Percentiles rank a stretch among this genome's conserved stretches.
phyloP scores from a whole-genome alignment of 2,329 filamentous ascomycete species.

The Aureobasidium sp. region DNA sequence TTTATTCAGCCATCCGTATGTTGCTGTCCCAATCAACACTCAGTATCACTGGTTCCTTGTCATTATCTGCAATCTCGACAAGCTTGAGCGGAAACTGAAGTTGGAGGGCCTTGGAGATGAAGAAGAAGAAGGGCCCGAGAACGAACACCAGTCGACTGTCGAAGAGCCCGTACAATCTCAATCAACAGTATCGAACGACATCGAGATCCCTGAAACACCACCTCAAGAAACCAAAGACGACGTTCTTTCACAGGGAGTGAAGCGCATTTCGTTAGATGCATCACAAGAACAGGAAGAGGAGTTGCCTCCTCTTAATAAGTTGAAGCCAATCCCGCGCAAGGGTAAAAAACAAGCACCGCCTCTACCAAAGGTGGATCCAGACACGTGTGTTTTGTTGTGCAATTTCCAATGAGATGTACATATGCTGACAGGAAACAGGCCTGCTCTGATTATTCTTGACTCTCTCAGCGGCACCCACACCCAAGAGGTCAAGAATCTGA shows the following conservation, averaged over 20 bases:
- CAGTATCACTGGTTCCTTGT: constrained; percentile 83
- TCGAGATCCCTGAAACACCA: constrained; percentile 1
- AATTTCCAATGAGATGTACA: too few relatives aligned
- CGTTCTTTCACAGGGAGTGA: background rate
- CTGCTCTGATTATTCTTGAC: constrained; percentile 78
- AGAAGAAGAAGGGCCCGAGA: background rate
- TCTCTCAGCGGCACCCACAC: constrained; percentile 63
- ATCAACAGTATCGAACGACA: background rate
- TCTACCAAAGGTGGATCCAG: constrained; percentile 24
- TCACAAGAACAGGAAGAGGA: background rate
- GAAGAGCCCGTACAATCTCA: background rate
- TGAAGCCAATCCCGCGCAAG: constrained; percentile 5
- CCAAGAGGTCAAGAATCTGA: constrained; percentile 58
- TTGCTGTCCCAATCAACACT: constrained; percentile 89
- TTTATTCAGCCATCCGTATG: constrained; percentile 76
- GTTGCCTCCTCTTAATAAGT: background rate
- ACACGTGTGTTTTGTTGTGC: constrained; percentile 16
- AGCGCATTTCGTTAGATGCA: constrained; percentile 2
- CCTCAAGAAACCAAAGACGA: background rate
- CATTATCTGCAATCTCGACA: constrained; percentile 82
- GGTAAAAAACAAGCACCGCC: constrained; percentile 14
- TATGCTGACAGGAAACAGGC: constrained; percentile 34
- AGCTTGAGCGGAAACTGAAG: constrained; percentile 11
- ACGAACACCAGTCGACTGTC: background rate
- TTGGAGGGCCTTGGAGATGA: background rate